Base-by-base conservation (phyloP, 208 protist species). In the Phytomonas sp. region DNA sequence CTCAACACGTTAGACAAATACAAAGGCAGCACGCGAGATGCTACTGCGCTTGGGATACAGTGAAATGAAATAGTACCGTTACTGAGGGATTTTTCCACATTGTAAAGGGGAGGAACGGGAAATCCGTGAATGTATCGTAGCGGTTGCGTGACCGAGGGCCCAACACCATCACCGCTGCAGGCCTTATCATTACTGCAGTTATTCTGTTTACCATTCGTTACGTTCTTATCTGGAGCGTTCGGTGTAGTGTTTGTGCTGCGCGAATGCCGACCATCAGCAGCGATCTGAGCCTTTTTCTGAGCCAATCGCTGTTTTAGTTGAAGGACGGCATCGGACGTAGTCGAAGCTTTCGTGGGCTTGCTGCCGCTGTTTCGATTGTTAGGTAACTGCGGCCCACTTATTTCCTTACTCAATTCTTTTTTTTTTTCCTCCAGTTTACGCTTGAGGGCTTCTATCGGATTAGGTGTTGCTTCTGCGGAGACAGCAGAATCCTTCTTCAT, bases 221-320 rank as follows among this genome's bases (percentile, higher is more conserved):
- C 13, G 60, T 34, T 63, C 60, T 1, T 63, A 34, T 31, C 60
- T 2, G 40, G 40, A 46, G 7, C 11, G 11, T 46, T 46, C 40
- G 40, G 40, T 2, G 7, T 46, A 46, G 40, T 20, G 40, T 46
- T 46, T 2, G 0, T 46, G 11, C 40, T 46, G 40, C 40, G 40
- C 11, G 40, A 46, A 46, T 46, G 40, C 11, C 40, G 40, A 23
- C 40, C 40, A 46, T 46, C 40, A 46, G 40, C 40, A 46, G 40
- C 40, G 13, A 37, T 33, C 46, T 73, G 28, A 33, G 67, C 67
- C 68, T 77, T 76, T 30, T 70, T 70, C 64, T 74, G 63, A 26
- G 70, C 70, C 53, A 74, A 34, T 4, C 62, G 70, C 63, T 74
- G 33, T 53, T 74, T 74, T 26, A 74, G 29, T 9, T 30, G 29